Evolutionary conservation across 225 moss, liverwort and hornwort genomes (phyloP), one percentile per base, ranked within the genome.

Genomic region (Sphagnum contortum): DNA sequence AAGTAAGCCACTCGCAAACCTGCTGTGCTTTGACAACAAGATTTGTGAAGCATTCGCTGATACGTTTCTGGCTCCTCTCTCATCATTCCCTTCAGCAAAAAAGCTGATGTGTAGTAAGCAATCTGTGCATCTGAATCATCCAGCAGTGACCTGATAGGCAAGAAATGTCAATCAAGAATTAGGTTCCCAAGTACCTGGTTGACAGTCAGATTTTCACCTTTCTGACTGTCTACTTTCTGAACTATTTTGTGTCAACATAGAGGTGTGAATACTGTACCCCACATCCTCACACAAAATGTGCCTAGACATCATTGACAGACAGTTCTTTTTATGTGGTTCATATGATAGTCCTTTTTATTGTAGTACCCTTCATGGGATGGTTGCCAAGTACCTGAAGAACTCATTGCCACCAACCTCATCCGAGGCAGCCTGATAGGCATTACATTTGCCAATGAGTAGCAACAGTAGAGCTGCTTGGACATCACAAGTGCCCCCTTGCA

Each of bases 391-490:
- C 96, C 96, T 96, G 84, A 98, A 93, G 77, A 98, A 98, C 48
- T 98, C 92, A 75, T 98, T 93, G 52, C 96, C 96, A 4, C 98
- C 98, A 62, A 98, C 98, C 75, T 93, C 98, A 77, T 93, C 98
- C 79, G 93, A 73, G 61, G 98, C 93, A 67, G 82, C 87, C 75
- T 91, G 90, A 68, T 90, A 98, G 6, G 85, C 83, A 71, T 89
- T 91, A 72, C 98, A 98, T 72, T 98, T 98, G 55, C 98, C 98
- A 57, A 98, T 98, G 12, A 98, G 86, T 69, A 98, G 79, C 67
- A 98, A 74, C 12, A 98, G 66, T 54, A 98, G 87, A 61, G 91
- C 98, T 58, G 92, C 91, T 63, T 93, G 85, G 44, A 98, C 93
- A 75, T 98, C 98, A 71, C 91, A 83, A 45, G 89, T 93, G 53